Evolutionary conservation across 2,329 filamentous ascomycete species (phyloP).

Genomic region (Pseudogymnoascus pannorum): DNA sequence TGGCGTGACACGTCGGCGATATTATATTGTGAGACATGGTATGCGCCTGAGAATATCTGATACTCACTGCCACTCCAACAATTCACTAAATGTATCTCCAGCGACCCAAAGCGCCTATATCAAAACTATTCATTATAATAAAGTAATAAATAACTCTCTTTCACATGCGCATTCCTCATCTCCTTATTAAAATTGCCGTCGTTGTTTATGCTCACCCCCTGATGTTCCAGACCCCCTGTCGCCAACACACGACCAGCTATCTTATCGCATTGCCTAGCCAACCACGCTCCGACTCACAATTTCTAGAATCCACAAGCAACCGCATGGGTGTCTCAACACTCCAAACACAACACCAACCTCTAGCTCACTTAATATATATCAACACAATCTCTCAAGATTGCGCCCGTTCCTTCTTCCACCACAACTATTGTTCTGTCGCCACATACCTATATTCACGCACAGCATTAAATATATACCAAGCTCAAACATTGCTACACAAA

Average conservation of each 20-base stretch:
- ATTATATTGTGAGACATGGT: neutral
- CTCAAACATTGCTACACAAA: neutral
- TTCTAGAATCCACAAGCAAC: neutral
- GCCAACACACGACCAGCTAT: neutral
- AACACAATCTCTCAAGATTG: neutral
- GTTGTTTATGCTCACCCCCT: neutral
- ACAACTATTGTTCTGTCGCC: neutral
- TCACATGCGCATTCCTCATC: neutral
- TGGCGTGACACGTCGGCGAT: neutral
- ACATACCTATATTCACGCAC: neutral
- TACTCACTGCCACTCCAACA: neutral
- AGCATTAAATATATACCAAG: neutral
- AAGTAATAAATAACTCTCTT: neutral
- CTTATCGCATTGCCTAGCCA: conserved; percentile 1
- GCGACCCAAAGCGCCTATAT: neutral
- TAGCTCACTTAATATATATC: conserved; percentile 1
- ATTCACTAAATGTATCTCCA: neutral
- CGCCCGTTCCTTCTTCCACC: neutral
- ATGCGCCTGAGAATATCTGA: neutral
- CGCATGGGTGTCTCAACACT: neutral
- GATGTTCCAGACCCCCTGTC: neutral
- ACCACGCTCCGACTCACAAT: neutral
- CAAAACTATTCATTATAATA: neutral
- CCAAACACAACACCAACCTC: neutral
- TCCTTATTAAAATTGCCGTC: neutral